Conservation (phyloP, 164 flowering plant species). For the Berberis vulgaris region DNA sequence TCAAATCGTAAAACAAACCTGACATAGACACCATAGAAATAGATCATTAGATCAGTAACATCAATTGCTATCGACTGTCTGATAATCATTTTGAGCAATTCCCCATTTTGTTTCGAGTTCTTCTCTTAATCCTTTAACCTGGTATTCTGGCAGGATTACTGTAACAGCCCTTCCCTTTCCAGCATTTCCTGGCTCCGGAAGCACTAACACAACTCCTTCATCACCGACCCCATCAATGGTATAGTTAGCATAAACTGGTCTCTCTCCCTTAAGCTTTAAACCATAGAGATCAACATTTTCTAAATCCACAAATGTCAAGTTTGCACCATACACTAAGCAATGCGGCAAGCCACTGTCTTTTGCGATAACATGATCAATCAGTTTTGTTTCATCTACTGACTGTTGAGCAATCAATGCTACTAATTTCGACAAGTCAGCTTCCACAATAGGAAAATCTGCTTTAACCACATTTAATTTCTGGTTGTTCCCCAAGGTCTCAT, state of each 20-base stretch:
- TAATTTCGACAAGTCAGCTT: slow-evolving; percentile 26
- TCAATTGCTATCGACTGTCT: too few species aligned
- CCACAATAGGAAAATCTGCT: slow-evolving; percentile 22
- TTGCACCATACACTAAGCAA: slow-evolving; percentile 48
- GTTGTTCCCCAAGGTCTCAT: slow-evolving; percentile 22
- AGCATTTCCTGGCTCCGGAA: slow-evolving; percentile 26
- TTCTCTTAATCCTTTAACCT: slow-evolving; percentile 25
- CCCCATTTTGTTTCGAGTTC: slow-evolving; percentile 34
- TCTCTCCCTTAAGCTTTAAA: slow-evolving; percentile 38
- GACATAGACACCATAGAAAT: too few species aligned
- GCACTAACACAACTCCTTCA: slow-evolving; percentile 63
- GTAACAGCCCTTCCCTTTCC: slow-evolving; percentile 31
- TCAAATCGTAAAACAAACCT: too few species aligned
- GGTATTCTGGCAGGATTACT: slow-evolving; percentile 33
- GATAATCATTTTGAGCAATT: slow-evolving; percentile 8
- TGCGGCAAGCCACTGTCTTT: slow-evolving; percentile 31
- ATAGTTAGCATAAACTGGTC: slow-evolving; percentile 37
- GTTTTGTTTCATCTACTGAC: slow-evolving; percentile 18
- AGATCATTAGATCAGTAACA: too few species aligned
- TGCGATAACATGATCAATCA: slow-evolving; percentile 28
- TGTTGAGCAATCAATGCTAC: slow-evolving; percentile 27
- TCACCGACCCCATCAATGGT: slow-evolving; percentile 57
- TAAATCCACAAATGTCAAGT: slow-evolving; percentile 57
- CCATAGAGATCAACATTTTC: slow-evolving; percentile 42
- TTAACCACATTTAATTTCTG: slow-evolving; percentile 35